These are phyloP conservation scores for Cytospora paraplurivora DNA, from an alignment of 2,329 filamentous ascomycete species.

Conservation along the genomic window DNA sequence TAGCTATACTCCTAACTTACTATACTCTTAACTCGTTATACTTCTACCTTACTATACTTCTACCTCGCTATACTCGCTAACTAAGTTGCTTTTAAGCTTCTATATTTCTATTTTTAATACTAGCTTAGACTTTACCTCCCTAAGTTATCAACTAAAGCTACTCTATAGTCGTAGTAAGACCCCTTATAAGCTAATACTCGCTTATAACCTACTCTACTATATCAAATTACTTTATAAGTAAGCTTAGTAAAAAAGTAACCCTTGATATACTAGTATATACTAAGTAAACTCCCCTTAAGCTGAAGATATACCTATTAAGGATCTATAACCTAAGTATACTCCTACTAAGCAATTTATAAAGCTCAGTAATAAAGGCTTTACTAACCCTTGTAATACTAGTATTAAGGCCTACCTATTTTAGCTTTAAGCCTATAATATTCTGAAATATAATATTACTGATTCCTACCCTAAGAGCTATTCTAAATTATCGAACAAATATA, in stretches of 20 bases:
- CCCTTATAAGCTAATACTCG: neutral
- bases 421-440: slow-evolving; percentile 29
- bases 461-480: slow-evolving; percentile 29
- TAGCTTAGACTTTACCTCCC: too few species aligned
- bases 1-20: too few species aligned
- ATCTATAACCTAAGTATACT: neutral
- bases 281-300: slow-evolving; percentile 1
- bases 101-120: too few species aligned
- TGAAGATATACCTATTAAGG: slow-evolving; percentile 1
- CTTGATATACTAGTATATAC: slow-evolving; percentile 5
- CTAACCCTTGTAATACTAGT: neutral
- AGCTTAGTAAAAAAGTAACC: slow-evolving; percentile 8
- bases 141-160: too few species aligned
- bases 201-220: slow-evolving; percentile 9
- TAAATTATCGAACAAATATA: slow-evolving; percentile 28
- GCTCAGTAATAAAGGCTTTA: neutral
- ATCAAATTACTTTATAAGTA: slow-evolving; percentile 8
- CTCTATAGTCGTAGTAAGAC: too few species aligned
- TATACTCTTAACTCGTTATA: too few species aligned
- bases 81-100: too few species aligned
- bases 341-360: neutral
- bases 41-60: too few species aligned
- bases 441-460: slow-evolving; percentile 30
- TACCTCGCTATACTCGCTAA: too few species aligned
- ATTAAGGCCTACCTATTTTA: slow-evolving; percentile 12